These are phyloP conservation scores for Solanum acaule DNA, from an alignment of 257 asterid species.

Conservation along the genomic window DNA sequence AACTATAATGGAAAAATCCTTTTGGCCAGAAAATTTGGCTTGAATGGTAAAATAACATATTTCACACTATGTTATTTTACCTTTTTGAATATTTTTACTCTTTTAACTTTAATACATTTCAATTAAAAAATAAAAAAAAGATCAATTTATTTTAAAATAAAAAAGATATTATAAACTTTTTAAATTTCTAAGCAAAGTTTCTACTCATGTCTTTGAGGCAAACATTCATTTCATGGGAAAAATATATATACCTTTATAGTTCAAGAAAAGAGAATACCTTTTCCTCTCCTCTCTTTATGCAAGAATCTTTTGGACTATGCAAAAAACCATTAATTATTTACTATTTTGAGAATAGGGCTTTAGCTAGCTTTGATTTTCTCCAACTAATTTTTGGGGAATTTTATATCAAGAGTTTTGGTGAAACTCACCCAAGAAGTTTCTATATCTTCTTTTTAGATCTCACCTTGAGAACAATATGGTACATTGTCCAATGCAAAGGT, in stretches of 20 bases:
- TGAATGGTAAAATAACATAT: no score
- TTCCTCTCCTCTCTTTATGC: slow-evolving; percentile 2
- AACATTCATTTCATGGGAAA: slow-evolving; percentile 13
- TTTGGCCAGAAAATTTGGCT: no score
- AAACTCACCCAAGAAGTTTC: slow-evolving; percentile 46
- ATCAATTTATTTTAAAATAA: no score
- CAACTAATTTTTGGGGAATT: slow-evolving; percentile 2
- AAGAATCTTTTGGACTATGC: slow-evolving; percentile 26
- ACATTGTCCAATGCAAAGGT: slow-evolving; percentile 22
- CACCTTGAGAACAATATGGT: slow-evolving; percentile 38
- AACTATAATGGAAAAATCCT: no score
- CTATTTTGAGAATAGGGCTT: slow-evolving; percentile 12
- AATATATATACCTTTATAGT: background rate
- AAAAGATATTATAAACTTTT: no score
- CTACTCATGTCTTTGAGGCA: background rate
- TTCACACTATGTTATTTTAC: no score
- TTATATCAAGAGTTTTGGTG: slow-evolving; percentile 2
- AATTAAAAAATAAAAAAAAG: no score
- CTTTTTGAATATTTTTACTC: no score
- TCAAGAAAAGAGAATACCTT: background rate
- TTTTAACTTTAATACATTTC: no score
- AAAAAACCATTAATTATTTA: background rate
- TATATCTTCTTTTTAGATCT: slow-evolving; percentile 24
- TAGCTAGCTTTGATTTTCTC: background rate
- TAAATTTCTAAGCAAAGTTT: no score